Evolutionary conservation across 1,284 basidiomycete genomes (phyloP).

Genomic region (Cutaneotrichosporon sp.): DNA sequence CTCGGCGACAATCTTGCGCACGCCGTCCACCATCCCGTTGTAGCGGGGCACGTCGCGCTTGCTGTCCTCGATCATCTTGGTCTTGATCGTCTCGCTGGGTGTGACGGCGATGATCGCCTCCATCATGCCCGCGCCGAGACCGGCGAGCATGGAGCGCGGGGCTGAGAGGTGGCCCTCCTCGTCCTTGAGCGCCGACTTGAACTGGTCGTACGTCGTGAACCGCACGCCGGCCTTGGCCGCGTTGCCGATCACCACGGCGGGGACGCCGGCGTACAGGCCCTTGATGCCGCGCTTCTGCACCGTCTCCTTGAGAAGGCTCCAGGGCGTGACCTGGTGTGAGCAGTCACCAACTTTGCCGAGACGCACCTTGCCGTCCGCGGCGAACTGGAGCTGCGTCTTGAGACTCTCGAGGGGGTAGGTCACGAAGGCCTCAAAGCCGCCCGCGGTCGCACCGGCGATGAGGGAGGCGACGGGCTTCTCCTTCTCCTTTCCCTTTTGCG

Average conservation of each 20-base stretch:
- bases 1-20: constrained; percentile 73
- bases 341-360: constrained; percentile 68
- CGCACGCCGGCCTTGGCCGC: constrained; percentile 89
- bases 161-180: constrained; percentile 85
- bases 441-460: constrained; percentile 89
- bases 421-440: constrained; percentile 77
- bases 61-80: constrained; percentile 96
- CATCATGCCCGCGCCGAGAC: constrained; percentile 90
- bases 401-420: constrained; percentile 82
- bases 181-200: constrained; percentile 83
- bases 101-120: constrained; percentile 96
- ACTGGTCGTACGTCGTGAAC: constrained; percentile 92
- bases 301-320: constrained; percentile 70
- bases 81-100: constrained; percentile 98
- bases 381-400: constrained; percentile 64
- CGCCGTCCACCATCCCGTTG: constrained; percentile 85
- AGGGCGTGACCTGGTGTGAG: constrained; percentile 64
- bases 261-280: constrained; percentile 83
- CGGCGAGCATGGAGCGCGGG: constrained; percentile 79
- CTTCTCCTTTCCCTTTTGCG: constrained; percentile 52
- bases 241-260: constrained; percentile 86
- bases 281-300: constrained; percentile 68
- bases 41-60: constrained; percentile 82
- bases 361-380: constrained; percentile 43
- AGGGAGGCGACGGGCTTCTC: constrained; percentile 74